Evolutionary conservation across 2,329 filamentous ascomycete genomes (phyloP), one percentile per base, ranked within the genome.

Genomic region (Diplodia sapinea): DNA sequence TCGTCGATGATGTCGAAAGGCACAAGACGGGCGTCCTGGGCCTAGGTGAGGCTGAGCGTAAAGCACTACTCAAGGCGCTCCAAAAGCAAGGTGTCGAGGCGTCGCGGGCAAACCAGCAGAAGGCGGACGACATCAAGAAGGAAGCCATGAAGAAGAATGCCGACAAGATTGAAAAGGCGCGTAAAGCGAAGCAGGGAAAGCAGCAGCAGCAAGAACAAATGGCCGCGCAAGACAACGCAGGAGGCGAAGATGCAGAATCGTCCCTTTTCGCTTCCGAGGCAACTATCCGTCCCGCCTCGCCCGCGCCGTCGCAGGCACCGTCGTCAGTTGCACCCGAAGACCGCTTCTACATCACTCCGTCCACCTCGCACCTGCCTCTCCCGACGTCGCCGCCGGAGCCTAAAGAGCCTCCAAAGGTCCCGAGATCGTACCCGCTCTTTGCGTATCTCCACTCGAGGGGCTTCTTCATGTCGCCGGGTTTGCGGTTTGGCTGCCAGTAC

Each of bases 401-500:
- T 2, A 70, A 72, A 15, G 49, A 49, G 50, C 74, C 79, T 23
- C 81, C 82, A 17, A 68, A 72, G 17, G 76, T 77, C 2, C 74
- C 75, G n/a, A 70, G 72, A 4, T 78, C 80, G 20, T 94, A 92
- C 72, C 88, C 92, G 2, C 82, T 98, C 26, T 97, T 93, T 79
- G 88, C 87, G 43, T 89, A 95, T 76, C 83, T 99, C 31, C 92
- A 97, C 75, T 83, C 85, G 8, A 84, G 86, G 20, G 91, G 91
- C 61, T 97, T 94, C 80, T 98, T 91, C 81, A 88, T 95, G 75
- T 94, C 93, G 66, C 95, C 95, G 1, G 95, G 95, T 9, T 85
- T 99, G 64, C 91, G 95, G 31, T 99, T 99, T 74, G 95, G 95
- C 31, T 96, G 94, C 73, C 89, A 95, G 74, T 97, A 96, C 79